Evolutionary conservation across 2,329 filamentous ascomycete species (phyloP).

Genomic region (Fusarium cicatricum): DNA sequence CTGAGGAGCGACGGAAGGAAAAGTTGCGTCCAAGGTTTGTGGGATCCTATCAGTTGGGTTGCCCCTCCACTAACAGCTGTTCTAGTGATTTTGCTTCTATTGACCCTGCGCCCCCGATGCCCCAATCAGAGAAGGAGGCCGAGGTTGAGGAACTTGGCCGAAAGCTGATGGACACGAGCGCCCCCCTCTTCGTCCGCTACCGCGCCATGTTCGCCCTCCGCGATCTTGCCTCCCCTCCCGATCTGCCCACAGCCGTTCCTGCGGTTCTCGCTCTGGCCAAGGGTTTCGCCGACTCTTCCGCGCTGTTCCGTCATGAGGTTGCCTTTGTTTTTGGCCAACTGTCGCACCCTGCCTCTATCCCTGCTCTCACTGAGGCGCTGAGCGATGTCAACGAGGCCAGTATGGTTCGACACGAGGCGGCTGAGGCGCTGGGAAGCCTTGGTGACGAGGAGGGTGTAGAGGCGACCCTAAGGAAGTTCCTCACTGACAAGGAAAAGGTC

Average conservation of each 20-base stretch:
- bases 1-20: constrained; percentile 74
- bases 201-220: constrained; percentile 97
- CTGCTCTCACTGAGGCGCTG: constrained; percentile 80
- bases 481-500: constrained; percentile 90
- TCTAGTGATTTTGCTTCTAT: constrained; percentile 92
- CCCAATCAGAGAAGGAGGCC: constrained; percentile 74
- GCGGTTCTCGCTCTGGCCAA: constrained; percentile 86
- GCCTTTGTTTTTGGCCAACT: constrained; percentile 98
- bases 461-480: constrained; percentile 80
- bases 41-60: constrained; percentile 26
- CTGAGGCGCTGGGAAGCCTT: constrained; percentile 92
- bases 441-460: constrained; percentile 95
- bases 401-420: constrained; percentile 98
- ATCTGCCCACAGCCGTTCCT: constrained; percentile 87
- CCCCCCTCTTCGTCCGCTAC: constrained; percentile 91
- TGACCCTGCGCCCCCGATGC: constrained; percentile 90
- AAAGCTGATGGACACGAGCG: constrained; percentile 78
- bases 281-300: constrained; percentile 85
- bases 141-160: constrained; percentile 79
- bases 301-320: constrained; percentile 96
- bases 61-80: constrained; percentile 41
- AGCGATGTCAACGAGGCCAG: constrained; percentile 83
- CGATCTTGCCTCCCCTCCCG: constrained; percentile 91
- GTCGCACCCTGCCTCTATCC: constrained; percentile 95
- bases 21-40: constrained; percentile 81